Conservation (phyloP, 345 rosid species). For the Rhodomyrtus tomentosa region DNA sequence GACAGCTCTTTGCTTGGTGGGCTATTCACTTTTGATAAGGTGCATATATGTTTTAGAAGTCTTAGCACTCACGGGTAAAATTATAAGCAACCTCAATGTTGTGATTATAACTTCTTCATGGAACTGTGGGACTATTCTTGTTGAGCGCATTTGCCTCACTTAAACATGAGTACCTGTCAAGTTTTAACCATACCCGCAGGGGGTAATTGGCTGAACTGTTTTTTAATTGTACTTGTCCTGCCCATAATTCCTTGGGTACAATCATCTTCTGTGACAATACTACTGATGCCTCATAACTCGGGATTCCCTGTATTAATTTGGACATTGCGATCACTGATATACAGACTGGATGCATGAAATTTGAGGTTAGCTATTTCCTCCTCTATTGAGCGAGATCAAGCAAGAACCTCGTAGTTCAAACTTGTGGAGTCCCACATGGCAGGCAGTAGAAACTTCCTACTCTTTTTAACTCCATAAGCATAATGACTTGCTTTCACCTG, state of each 20-base stretch:
- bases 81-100: background rate
- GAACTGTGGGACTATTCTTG: background rate
- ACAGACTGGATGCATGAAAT: background rate
- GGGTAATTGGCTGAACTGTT: background rate
- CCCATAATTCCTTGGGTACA: background rate
- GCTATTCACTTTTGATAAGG: background rate
- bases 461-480: background rate
- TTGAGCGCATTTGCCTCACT: background rate
- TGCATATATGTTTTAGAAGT: background rate
- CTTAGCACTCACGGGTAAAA: background rate
- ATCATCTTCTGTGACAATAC: background rate
- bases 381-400: background rate
- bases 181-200: background rate
- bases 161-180: background rate
- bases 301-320: background rate
- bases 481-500: background rate
- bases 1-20: background rate
- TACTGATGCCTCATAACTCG: background rate
- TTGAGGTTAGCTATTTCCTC: background rate
- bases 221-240: background rate
- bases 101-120: background rate
- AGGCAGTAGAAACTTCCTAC: background rate
- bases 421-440: background rate
- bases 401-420: background rate
- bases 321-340: background rate